Percentiles rank a stretch among this genome's conserved stretches.
Conservation (phyloP, 345 rosid species). For the Eucalyptus cloeziana region DNA sequence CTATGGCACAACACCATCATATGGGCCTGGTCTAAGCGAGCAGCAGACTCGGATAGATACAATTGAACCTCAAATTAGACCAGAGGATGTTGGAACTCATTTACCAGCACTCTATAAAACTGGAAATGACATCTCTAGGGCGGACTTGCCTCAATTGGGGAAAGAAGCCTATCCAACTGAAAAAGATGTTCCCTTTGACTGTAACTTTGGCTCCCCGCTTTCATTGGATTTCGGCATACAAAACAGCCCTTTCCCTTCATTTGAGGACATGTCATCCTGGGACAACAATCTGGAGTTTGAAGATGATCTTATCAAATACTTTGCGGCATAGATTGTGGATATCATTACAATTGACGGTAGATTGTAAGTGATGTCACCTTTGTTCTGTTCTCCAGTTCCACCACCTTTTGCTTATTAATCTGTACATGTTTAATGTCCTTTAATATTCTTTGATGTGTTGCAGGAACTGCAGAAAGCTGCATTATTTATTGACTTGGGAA, state of each 20-base stretch:
- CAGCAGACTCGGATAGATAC: conserved; percentile 28
- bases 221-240: conserved; percentile 24
- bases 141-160: conserved; percentile 18
- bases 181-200: conserved; percentile 47
- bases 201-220: conserved; percentile 45
- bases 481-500: neutral
- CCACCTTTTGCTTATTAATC: neutral
- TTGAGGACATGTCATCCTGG: conserved; percentile 1
- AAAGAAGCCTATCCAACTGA: conserved; percentile 36
- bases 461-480: neutral
- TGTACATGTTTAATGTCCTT: neutral
- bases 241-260: conserved; percentile 3
- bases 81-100: conserved; percentile 21
- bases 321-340: conserved; percentile 2
- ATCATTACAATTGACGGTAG: neutral
- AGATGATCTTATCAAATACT: conserved; percentile 8
- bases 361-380: neutral
- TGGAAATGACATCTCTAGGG: conserved; percentile 26
- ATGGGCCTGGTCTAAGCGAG: conserved; percentile 23
- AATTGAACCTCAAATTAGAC: conserved; percentile 13
- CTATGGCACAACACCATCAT: conserved; percentile 27
- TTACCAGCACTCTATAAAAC: conserved; percentile 13
- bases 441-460: neutral
- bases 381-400: neutral
- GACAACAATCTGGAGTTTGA: conserved; percentile 1